Percentiles rank a stretch among this genome's conserved stretches.
Conservation (phyloP, 2,329 filamentous ascomycete species). For the Cyphellophora europaea region DNA sequence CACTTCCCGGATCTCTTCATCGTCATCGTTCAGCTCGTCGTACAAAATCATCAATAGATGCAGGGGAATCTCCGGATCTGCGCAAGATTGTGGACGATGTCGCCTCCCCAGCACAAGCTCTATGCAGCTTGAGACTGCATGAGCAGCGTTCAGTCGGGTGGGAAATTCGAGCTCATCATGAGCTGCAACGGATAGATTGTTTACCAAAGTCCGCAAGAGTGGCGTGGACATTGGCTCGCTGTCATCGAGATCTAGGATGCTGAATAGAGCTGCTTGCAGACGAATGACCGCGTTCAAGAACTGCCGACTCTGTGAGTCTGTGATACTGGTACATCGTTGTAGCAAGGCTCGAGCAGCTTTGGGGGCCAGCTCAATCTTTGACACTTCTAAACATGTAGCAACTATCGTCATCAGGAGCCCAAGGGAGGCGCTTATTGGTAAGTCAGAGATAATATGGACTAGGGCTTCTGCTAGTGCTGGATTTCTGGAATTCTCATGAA, state of each 20-base stretch:
- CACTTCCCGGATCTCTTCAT: slow-evolving; percentile 71
- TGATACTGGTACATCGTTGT: too few relatives aligned
- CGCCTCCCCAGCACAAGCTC: neutral
- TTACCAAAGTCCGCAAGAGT: too few relatives aligned
- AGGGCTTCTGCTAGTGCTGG: too few relatives aligned
- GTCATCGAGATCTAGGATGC: neutral
- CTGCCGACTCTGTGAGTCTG: neutral
- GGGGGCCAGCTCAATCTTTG: neutral
- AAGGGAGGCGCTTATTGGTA: neutral
- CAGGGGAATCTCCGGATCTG: slow-evolving; percentile 14
- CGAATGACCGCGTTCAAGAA: slow-evolving; percentile 7
- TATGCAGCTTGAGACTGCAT: slow-evolving; percentile 9
- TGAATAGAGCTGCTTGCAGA: slow-evolving; percentile 7
- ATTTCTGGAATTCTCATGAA: neutral
- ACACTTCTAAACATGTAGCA: neutral
- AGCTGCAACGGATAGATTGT: slow-evolving; percentile 6
- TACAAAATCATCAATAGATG: slow-evolving; percentile 47
- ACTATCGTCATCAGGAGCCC: neutral
- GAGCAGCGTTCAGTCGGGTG: slow-evolving; percentile 12
- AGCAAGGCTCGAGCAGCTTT: slow-evolving; percentile 4
- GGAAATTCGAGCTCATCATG: slow-evolving; percentile 14
- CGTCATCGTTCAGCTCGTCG: slow-evolving; percentile 76
- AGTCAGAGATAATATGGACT: too few relatives aligned
- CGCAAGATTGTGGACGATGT: slow-evolving; percentile 30
- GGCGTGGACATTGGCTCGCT: neutral